Base-by-base conservation (phyloP, 768 basidiomycete genomes). In the Boletus reticulatus region DNA sequence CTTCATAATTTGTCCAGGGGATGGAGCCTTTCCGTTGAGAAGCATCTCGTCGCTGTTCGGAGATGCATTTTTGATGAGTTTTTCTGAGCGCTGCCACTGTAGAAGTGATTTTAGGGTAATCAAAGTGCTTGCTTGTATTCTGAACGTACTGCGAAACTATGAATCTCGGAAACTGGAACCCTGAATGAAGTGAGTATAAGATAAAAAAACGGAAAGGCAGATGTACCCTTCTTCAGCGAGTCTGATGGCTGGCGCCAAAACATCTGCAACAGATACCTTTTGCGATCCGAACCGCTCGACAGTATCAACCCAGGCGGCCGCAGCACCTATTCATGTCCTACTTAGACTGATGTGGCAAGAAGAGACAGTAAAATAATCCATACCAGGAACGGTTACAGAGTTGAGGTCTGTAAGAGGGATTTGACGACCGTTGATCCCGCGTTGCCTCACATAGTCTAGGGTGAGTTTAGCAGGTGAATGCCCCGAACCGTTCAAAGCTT, bases 261-360 rank as follows among this genome's bases (percentile, higher is more conserved):
- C 78, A 16, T 98, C 91, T 4, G 80, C 81, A 44, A 87, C 60
- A 2, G 73, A 75, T 4, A 89, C 53, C 56, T 56, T 69, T 11
- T 92, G 88, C 58, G 85, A 91, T 17, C 96, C 96, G 51, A 97
- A 84, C 38, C 76, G 75, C 56, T 90, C 82, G 34, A 98, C 78
- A 0, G 94, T 90, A 70, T 98, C 97, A 17, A 91, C 77, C 95
- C 96, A 98, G 16, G 94, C 94, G 34, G 94, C 91, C 4, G 95
- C 92, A n/a, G 91, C 89, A 48, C 96, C 94, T 82, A 66, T 31
- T 36, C 27, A 74, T 66, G 22, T 66, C 71, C 32, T 14, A 43
- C 37, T 55, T n/a, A n/a, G n/a, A n/a, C n/a, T n/a, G 54, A 16
- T 37, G 38, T 58, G 19, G 34, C 10, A 27, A 11, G 53, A 63